phyloP scores from a whole-genome alignment of 805 yeast genomes.

The Tetrapisispora namnaoensis region DNA sequence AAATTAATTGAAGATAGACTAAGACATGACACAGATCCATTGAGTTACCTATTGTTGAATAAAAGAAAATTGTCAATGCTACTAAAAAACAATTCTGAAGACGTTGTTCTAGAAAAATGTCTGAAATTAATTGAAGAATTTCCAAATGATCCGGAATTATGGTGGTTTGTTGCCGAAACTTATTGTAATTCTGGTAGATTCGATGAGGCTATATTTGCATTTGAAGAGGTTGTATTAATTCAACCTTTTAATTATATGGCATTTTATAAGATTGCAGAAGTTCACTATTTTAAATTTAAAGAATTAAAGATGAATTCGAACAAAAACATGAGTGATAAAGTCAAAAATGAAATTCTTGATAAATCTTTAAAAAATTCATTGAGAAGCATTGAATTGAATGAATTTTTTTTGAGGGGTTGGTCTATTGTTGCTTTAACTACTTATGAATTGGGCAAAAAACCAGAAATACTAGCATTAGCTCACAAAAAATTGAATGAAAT shows the following conservation, averaged over 20 bases:
- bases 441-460: slow-evolving; percentile 17
- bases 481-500: slow-evolving; percentile 30
- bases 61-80: slow-evolving; percentile 23
- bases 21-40: slow-evolving; percentile 36
- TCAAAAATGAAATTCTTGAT: slow-evolving; percentile 8
- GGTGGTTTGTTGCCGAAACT: slow-evolving; percentile 68
- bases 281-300: slow-evolving; percentile 15
- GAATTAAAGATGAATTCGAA: slow-evolving; percentile 2
- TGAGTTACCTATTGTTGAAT: slow-evolving; percentile 21
- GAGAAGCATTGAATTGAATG: slow-evolving; percentile 70
- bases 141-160: slow-evolving; percentile 68
- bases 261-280: slow-evolving; percentile 22
- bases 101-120: slow-evolving; percentile 10
- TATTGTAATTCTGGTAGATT: slow-evolving; percentile 53
- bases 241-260: slow-evolving; percentile 42
- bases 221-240: slow-evolving; percentile 59
- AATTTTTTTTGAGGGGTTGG: slow-evolving; percentile 65
- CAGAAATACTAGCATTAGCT: slow-evolving; percentile 32
- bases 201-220: slow-evolving; percentile 55
- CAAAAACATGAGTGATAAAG: slow-evolving; percentile 4
- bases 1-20: slow-evolving; percentile 42
- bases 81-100: slow-evolving; percentile 8
- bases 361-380: slow-evolving; percentile 40
- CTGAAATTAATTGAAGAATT: slow-evolving; percentile 23
- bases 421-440: slow-evolving; percentile 43